These are phyloP conservation scores for Thelonectria olida DNA, from an alignment of 2,329 filamentous ascomycete species.

Conservation along the genomic window DNA sequence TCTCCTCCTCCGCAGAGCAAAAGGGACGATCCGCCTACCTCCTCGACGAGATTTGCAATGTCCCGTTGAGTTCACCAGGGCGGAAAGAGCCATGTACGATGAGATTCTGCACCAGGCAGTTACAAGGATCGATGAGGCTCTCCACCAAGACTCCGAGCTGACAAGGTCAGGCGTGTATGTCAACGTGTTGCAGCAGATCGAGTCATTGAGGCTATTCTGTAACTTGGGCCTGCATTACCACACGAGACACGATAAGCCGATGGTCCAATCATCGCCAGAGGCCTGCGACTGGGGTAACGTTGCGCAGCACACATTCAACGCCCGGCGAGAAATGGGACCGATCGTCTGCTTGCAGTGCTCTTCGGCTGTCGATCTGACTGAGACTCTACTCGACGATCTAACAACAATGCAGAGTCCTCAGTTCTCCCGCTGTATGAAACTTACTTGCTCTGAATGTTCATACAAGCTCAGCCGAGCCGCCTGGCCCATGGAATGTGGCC, in stretches of 20 bases:
- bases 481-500: conserved; percentile 31
- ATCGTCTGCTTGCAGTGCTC: conserved; percentile 44
- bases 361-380: conserved; percentile 33
- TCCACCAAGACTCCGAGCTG: conserved; percentile 30
- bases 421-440: conserved; percentile 47
- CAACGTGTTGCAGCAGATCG: conserved; percentile 56
- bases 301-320: conserved; percentile 49
- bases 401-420: not conserved
- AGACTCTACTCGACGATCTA: conserved; percentile 34
- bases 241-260: conserved; percentile 36
- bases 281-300: conserved; percentile 21
- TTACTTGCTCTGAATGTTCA: conserved; percentile 44
- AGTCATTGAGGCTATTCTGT: conserved; percentile 55
- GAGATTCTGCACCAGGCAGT: conserved; percentile 39
- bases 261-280: not conserved
- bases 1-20: conserved; percentile 52
- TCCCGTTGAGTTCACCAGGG: conserved; percentile 46
- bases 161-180: conserved; percentile 39
- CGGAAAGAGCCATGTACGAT: conserved; percentile 50
- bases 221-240: conserved; percentile 55
- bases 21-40: conserved; percentile 51
- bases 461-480: not conserved
- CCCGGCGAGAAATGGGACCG: conserved; percentile 37
- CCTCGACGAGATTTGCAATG: conserved; percentile 43
- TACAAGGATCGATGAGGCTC: conserved; percentile 45